Evolutionary conservation across 2,329 filamentous ascomycete genomes (phyloP).

Genomic region (Colletotrichum destructivum): DNA sequence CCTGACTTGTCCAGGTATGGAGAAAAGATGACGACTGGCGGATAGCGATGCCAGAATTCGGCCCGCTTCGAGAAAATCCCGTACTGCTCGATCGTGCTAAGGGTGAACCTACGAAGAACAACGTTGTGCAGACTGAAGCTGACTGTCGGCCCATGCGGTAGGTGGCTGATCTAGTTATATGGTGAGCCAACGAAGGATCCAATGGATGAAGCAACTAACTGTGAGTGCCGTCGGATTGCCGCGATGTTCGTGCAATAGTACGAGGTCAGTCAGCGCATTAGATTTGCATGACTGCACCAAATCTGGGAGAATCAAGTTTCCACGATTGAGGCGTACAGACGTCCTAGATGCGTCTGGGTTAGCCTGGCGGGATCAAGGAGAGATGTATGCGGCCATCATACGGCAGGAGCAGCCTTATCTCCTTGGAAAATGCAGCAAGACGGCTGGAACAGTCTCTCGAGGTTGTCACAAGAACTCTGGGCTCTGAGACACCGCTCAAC

Average conservation of each 20-base stretch:
- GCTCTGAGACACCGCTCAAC: constrained; percentile 92
- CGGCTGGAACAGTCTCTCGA: constrained; percentile 89
- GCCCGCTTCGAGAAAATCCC: too few species aligned
- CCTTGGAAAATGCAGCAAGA: constrained; percentile 92
- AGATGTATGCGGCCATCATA: constrained; percentile 48
- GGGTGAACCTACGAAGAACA: constrained; percentile 69
- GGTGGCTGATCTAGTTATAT: constrained; percentile 72
- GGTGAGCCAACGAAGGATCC: constrained; percentile 82
- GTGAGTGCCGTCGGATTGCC: constrained; percentile 93
- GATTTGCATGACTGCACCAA: constrained; percentile 86
- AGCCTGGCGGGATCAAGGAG: constrained; percentile 73
- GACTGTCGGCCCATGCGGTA: constrained; percentile 84
- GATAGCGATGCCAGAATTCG: neutral
- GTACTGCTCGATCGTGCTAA: neutral
- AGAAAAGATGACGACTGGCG: neutral
- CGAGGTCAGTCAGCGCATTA: constrained; percentile 85
- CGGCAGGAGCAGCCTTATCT: constrained; percentile 83
- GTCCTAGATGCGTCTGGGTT: constrained; percentile 66
- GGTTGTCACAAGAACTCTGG: constrained; percentile 73
- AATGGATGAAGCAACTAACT: constrained; percentile 63
- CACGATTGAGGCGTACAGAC: constrained; percentile 89
- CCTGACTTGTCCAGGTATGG: neutral
- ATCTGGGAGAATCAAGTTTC: constrained; percentile 89
- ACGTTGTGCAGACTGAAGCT: constrained; percentile 95
- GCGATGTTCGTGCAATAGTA: constrained; percentile 92